phyloP scores from a whole-genome alignment of 345 rosid species.

The Salix viminalis region DNA sequence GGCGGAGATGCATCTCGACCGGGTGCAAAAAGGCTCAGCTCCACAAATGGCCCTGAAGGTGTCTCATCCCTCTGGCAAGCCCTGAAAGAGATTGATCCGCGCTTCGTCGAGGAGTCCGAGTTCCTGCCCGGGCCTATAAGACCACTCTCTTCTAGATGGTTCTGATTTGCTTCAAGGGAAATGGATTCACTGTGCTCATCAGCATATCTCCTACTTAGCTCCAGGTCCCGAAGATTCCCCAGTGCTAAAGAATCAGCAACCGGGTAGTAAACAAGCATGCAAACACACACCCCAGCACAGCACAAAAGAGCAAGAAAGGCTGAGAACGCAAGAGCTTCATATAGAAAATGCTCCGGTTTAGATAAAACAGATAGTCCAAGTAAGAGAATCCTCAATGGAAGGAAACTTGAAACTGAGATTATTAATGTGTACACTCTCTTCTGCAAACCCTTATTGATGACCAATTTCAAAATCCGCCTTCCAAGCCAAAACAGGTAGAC shows the following conservation, averaged over 20 bases:
- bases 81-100: slow-evolving; percentile 63
- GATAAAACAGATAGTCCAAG: slow-evolving; percentile 78
- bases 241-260: slow-evolving; percentile 90
- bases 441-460: slow-evolving; percentile 87
- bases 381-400: slow-evolving; percentile 75
- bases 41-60: slow-evolving; percentile 46
- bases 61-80: slow-evolving; percentile 41
- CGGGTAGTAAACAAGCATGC: slow-evolving; percentile 81
- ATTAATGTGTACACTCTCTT: slow-evolving; percentile 80
- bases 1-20: slow-evolving; percentile 45
- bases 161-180: slow-evolving; percentile 56
- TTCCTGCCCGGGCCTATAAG: slow-evolving; percentile 43
- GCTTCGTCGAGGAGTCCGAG: slow-evolving; percentile 57
- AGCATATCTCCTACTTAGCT: slow-evolving; percentile 45
- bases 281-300: slow-evolving; percentile 71
- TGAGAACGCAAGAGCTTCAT: slow-evolving; percentile 74
- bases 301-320: slow-evolving; percentile 73
- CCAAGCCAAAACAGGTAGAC: slow-evolving; percentile 88
- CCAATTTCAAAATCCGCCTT: slow-evolving; percentile 73
- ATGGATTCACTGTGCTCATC: slow-evolving; percentile 50
- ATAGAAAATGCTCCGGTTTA: slow-evolving; percentile 58
- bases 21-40: slow-evolving; percentile 67
- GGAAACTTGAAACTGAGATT: slow-evolving; percentile 76
- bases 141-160: slow-evolving; percentile 43
- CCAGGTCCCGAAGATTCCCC: slow-evolving; percentile 56